Evolutionary conservation across 2,329 filamentous ascomycete genomes (phyloP).

Genomic region (Dactylellina cionopaga): DNA sequence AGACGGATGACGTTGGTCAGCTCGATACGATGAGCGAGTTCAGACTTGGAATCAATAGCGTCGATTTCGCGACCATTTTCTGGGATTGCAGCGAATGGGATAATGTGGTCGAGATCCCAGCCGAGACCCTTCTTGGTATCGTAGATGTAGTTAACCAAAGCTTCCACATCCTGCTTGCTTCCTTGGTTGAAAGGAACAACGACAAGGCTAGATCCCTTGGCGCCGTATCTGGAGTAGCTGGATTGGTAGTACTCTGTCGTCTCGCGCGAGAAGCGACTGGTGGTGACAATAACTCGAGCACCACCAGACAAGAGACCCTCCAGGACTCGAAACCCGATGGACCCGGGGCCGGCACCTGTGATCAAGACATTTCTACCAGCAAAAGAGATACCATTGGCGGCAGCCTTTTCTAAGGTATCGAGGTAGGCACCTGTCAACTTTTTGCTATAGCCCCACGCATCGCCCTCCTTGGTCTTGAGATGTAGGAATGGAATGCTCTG

Average conservation of each 20-base stretch:
- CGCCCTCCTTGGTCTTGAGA: constrained; percentile 89
- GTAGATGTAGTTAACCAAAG: constrained; percentile 94
- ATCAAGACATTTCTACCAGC: constrained; percentile 95
- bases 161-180: constrained; percentile 97
- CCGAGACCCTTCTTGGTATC: constrained; percentile 94
- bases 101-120: constrained; percentile 96
- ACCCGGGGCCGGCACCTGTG: constrained; percentile 97
- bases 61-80: constrained; percentile 98
- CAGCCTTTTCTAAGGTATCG: constrained; percentile 88
- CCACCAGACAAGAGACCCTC: constrained; percentile 96
- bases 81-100: constrained; percentile 96
- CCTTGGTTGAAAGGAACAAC: constrained; percentile 99
- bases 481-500: constrained; percentile 98
- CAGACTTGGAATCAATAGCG: constrained; percentile 93
- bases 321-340: constrained; percentile 95
- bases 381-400: constrained; percentile 86
- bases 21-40: constrained; percentile 98
- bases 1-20: constrained; percentile 94
- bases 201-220: constrained; percentile 92
- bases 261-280: constrained; percentile 93
- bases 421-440: constrained; percentile 94
- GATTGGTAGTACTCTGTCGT: constrained; percentile 99
- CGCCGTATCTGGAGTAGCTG: constrained; percentile 95
- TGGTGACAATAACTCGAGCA: constrained; percentile 95
- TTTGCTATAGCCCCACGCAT: constrained; percentile 99